Conservation (phyloP, 176 grass and related monocot species). For the Oryza punctata region DNA sequence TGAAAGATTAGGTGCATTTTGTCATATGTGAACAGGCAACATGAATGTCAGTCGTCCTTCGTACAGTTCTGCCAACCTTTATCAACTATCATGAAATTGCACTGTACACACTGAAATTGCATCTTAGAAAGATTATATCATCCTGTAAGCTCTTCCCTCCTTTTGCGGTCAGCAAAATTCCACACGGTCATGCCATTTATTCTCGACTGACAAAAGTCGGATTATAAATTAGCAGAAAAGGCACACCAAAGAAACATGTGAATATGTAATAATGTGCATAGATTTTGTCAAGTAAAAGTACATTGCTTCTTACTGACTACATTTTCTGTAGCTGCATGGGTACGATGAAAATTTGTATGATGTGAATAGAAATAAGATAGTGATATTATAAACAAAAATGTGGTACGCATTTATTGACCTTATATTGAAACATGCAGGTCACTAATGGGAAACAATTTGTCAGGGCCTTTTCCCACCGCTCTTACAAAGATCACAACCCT, state of each 20-base stretch:
- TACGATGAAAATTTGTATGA: neutral
- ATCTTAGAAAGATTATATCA: too few relatives aligned
- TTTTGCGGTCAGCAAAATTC: neutral
- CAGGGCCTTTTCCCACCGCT: constrained; percentile 71
- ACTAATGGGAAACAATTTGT: constrained; percentile 81
- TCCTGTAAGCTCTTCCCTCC: neutral
- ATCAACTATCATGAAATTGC: neutral
- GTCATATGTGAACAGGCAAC: neutral
- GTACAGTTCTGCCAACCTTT: constrained; percentile 34
- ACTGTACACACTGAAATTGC: neutral
- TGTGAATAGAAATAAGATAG: neutral
- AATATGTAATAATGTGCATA: neutral
- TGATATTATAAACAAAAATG: constrained; percentile 15
- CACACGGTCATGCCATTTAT: neutral
- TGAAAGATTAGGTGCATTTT: constrained; percentile 14
- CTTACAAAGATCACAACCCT: constrained; percentile 76
- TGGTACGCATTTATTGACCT: constrained; percentile 22
- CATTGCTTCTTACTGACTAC: neutral
- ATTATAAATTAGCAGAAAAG: neutral
- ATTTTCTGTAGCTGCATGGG: neutral
- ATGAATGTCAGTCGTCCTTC: constrained; percentile 4
- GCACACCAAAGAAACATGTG: neutral
- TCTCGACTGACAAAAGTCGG: neutral
- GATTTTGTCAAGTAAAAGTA: constrained; percentile 16
- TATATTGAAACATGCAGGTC: constrained; percentile 56